Base-by-base conservation (phyloP, 176 grass and related monocot species). In the Carex kokanica region DNA sequence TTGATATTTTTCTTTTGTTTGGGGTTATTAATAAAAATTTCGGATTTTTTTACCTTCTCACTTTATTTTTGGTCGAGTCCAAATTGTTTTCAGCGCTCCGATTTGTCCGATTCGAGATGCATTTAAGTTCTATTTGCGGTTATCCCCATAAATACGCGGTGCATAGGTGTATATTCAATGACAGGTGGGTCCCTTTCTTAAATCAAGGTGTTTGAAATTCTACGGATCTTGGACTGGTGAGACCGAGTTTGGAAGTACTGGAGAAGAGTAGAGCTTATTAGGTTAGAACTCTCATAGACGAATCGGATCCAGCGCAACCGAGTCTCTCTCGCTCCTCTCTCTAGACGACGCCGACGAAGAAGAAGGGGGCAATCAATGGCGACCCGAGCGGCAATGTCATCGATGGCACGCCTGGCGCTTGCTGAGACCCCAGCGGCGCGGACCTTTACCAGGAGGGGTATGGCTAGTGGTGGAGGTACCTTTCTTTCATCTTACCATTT, bases 71-170 rank as follows among this genome's bases (percentile, higher is more conserved):
- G 49, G 54, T 6, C 24, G 24, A 29, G 25, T 15, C 9, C 2
- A 7, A 77, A 77, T 77, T 55, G 73, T 56, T 53, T 77, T 78
- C 73, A 78, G 73, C 73, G 73, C 73, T 51, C 13, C 51, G 73
- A 32, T 78, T 31, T 16, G 73, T 78, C 51, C 49, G 49, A 32
- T 25, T 32, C 8, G 15, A 78, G 25, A 53, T 2, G 32, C 7
- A 55, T 56, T 56, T 0, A 71, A 78, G 6, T 78, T 78, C 25
- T 54, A 78, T 43, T 70, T 70, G 20, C 8, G 36, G n/a, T 49
- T 1, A 25, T 77, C 23, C 25, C 2, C 51, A 15, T 32, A 29
- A 25, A 25, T n/a, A 74, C 20, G 45, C 23, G 72, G 72, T 29
- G 18, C 21, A 74, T 21, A 13, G 12, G 52, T 27, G 0, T 49